Percentiles rank a stretch among this genome's conserved stretches.
These are phyloP conservation scores for Calonectria crousiana DNA, from an alignment of 2,329 filamentous ascomycete species.

Conservation along the genomic window DNA sequence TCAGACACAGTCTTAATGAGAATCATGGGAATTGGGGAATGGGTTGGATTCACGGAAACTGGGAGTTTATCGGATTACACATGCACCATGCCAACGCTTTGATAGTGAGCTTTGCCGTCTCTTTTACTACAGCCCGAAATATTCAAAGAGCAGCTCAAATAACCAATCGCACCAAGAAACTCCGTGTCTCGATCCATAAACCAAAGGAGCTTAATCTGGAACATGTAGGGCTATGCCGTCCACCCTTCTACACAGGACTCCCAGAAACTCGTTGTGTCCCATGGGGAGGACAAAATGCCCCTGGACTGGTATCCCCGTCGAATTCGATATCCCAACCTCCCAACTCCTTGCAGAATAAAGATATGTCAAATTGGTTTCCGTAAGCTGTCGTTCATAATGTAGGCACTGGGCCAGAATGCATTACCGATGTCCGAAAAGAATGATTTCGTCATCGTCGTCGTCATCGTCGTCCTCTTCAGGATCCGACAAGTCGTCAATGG, in stretches of 20 bases:
- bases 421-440: conserved; percentile 63
- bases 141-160: conserved; percentile 7
- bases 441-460: conserved; percentile 63
- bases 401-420: neutral
- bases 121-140: conserved; percentile 6
- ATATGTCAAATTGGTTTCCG: conserved; percentile 14
- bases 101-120: neutral
- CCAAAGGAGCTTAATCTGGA: neutral
- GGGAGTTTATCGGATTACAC: conserved; percentile 16
- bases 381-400: neutral
- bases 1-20: neutral
- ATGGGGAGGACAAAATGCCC: conserved; percentile 24
- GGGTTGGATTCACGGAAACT: neutral
- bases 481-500: conserved; percentile 55
- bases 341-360: conserved; percentile 41
- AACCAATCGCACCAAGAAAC: neutral
- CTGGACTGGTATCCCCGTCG: conserved; percentile 20
- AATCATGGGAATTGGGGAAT: neutral
- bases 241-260: neutral
- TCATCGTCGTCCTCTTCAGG: conserved; percentile 61
- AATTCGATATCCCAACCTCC: conserved; percentile 30
- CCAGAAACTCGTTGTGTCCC: conserved; percentile 27
- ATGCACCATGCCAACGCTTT: conserved; percentile 3
- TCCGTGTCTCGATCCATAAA: neutral
- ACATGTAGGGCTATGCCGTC: conserved; percentile 5